Conservation (phyloP, 2,329 filamentous ascomycete species). For the Paramyrothecium roridum region DNA sequence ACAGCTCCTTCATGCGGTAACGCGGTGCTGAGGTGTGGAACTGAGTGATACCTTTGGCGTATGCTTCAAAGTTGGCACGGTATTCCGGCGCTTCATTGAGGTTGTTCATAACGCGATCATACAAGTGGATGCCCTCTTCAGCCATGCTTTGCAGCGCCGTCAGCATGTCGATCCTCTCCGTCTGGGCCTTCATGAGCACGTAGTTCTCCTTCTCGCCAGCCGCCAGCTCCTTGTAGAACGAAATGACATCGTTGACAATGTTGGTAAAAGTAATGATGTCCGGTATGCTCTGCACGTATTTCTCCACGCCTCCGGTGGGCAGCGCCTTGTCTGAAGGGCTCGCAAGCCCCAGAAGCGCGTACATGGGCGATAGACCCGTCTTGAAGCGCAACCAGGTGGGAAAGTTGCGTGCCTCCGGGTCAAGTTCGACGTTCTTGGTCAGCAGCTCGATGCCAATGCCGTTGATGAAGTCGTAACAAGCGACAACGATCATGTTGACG, state of each 20-base stretch:
- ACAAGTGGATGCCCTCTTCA: conserved; percentile 3
- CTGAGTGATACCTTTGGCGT: conserved; percentile 7
- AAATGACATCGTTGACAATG: conserved; percentile 9
- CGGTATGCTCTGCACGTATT: conserved; percentile 4
- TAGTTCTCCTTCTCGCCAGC: conserved; percentile 8
- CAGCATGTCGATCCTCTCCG: conserved; percentile 5
- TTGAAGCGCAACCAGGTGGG: conserved; percentile 9
- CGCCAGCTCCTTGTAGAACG: conserved; percentile 8
- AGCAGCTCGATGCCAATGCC: conserved; percentile 11
- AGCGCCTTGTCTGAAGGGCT: not conserved
- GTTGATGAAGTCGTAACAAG: conserved; percentile 16
- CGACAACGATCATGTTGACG: conserved; percentile 8
- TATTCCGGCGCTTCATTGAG: conserved; percentile 5
- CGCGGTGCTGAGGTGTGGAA: conserved; percentile 7
- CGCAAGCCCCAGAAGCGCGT: conserved; percentile 6
- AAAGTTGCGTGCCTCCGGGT: conserved; percentile 3
- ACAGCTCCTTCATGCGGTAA: conserved; percentile 3
- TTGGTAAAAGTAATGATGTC: conserved; percentile 9
- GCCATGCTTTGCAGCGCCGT: conserved; percentile 1
- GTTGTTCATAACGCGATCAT: not conserved
- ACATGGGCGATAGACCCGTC: conserved; percentile 8
- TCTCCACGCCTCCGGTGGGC: conserved; percentile 4
- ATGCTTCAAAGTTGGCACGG: conserved; percentile 6
- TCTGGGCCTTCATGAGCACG: conserved; percentile 6
- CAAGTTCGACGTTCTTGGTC: not conserved